Percentiles rank a stretch among this genome's conserved stretches.
phyloP scores from a whole-genome alignment of 2,329 filamentous ascomycete species.

The Bipolaris gigantea region DNA sequence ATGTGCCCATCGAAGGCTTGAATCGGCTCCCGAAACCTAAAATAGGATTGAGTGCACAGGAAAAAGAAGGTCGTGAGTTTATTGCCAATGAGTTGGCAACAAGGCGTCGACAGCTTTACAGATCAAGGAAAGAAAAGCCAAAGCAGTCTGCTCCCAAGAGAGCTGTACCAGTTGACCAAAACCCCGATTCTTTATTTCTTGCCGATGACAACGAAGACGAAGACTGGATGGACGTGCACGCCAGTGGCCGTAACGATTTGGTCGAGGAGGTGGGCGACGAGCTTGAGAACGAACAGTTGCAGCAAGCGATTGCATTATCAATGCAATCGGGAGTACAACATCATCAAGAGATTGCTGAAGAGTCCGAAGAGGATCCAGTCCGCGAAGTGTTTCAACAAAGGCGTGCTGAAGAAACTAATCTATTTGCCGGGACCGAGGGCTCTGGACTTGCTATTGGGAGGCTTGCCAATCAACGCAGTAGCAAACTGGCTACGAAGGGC shows the following conservation, averaged over 20 bases:
- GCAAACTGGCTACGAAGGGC: constrained; percentile 49
- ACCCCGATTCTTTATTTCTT: constrained; percentile 61
- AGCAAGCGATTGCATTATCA: constrained; percentile 82
- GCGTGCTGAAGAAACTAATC: constrained; percentile 48
- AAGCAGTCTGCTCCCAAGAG: constrained; percentile 18
- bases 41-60: constrained; percentile 31
- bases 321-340: constrained; percentile 55
- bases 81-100: constrained; percentile 45
- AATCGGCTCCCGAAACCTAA: constrained; percentile 74
- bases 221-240: constrained; percentile 48
- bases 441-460: constrained; percentile 66
- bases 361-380: constrained; percentile 47
- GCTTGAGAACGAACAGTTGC: constrained; percentile 74
- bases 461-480: constrained; percentile 73
- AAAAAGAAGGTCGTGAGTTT: constrained; percentile 41
- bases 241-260: constrained; percentile 57
- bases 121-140: constrained; percentile 41
- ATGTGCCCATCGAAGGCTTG: constrained; percentile 86
- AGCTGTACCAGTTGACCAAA: constrained; percentile 33
- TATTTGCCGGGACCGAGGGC: constrained; percentile 47
- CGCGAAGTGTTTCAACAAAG: constrained; percentile 52
- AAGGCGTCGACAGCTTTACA: constrained; percentile 53
- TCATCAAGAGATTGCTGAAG: constrained; percentile 55
- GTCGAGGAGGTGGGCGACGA: constrained; percentile 55
- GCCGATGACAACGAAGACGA: constrained; percentile 47